Evolutionary conservation across 1,139 yeast genomes (phyloP).

Genomic region (Insectozyma bohioensis): DNA sequence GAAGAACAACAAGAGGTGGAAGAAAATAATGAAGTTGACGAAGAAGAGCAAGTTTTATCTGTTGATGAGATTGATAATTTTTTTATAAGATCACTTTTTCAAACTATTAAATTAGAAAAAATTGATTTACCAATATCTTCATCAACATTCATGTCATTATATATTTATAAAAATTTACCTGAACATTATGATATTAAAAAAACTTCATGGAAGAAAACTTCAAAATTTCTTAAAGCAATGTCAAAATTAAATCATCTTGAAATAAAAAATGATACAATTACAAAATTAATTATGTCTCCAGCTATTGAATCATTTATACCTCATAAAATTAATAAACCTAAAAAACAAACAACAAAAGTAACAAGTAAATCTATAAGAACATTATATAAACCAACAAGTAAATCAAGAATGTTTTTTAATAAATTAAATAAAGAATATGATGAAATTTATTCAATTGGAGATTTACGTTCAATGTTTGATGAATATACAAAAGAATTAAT

Average conservation of each 20-base stretch:
- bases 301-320: slow-evolving; percentile 61
- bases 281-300: slow-evolving; percentile 48
- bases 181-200: slow-evolving; percentile 66
- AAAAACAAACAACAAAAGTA: slow-evolving; percentile 7
- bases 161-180: slow-evolving; percentile 73
- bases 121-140: slow-evolving; percentile 63
- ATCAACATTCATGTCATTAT: slow-evolving; percentile 72
- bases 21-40: slow-evolving; percentile 4
- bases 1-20: slow-evolving; percentile 3
- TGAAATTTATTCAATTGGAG: slow-evolving; percentile 50
- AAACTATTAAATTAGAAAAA: slow-evolving; percentile 59
- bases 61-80: slow-evolving; percentile 77
- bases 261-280: slow-evolving; percentile 64
- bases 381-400: slow-evolving; percentile 48
- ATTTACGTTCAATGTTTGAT: slow-evolving; percentile 52
- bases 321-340: slow-evolving; percentile 46
- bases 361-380: slow-evolving; percentile 5
- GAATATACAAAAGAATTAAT: slow-evolving; percentile 53
- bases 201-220: slow-evolving; percentile 86
- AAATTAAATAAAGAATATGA: slow-evolving; percentile 36
- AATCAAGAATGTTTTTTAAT: slow-evolving; percentile 51
- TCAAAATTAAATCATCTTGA: slow-evolving; percentile 68
- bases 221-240: slow-evolving; percentile 82
- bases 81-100: slow-evolving; percentile 66
- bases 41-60: slow-evolving; percentile 28